Percentiles rank a stretch among this genome's conserved stretches.
Conservation (phyloP, 495 filamentous ascomycete genomes). For the Penicillium goetzii region DNA sequence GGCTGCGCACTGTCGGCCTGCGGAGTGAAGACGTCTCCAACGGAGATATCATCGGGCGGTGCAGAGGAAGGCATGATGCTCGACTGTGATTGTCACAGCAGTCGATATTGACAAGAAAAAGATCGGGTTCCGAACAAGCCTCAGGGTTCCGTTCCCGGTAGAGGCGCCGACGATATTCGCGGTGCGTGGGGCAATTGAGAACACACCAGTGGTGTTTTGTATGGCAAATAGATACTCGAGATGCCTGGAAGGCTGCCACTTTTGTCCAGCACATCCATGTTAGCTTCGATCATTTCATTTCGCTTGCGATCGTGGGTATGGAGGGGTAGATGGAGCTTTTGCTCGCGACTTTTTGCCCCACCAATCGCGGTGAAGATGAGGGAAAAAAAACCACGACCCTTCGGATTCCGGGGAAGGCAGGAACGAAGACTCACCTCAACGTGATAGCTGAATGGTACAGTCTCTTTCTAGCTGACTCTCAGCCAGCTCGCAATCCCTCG, state of each 20-base stretch:
- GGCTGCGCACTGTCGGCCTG: constrained; percentile 46
- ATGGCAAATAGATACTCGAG: constrained; percentile 26
- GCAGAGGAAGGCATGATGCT: constrained; percentile 31
- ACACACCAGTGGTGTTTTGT: constrained; percentile 26
- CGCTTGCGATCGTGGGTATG: constrained; percentile 7
- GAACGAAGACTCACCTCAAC: constrained; percentile 24
- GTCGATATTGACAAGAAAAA: constrained; percentile 1
- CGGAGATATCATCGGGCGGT: constrained; percentile 45
- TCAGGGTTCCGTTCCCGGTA: neutral
- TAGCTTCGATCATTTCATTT: constrained; percentile 19
- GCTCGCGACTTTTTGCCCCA: constrained; percentile 23
- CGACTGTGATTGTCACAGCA: neutral
- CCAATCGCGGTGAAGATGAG: constrained; percentile 12
- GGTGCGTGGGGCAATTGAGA: constrained; percentile 23
- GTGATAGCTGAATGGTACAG: constrained; percentile 13
- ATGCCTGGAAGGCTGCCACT: constrained; percentile 25
- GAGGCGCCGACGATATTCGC: constrained; percentile 19
- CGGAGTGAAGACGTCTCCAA: constrained; percentile 50
- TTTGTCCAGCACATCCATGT: constrained; percentile 11
- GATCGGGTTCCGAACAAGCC: constrained; percentile 8
- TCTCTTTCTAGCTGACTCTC: constrained; percentile 15
- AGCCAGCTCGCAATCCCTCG: constrained; percentile 23
- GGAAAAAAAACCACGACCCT: neutral
- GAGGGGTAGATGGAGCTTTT: constrained; percentile 34
- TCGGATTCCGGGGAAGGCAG: neutral